phyloP scores from a whole-genome alignment of 108 stramenopile genomes.

The Asterionellopsis glacialis region DNA sequence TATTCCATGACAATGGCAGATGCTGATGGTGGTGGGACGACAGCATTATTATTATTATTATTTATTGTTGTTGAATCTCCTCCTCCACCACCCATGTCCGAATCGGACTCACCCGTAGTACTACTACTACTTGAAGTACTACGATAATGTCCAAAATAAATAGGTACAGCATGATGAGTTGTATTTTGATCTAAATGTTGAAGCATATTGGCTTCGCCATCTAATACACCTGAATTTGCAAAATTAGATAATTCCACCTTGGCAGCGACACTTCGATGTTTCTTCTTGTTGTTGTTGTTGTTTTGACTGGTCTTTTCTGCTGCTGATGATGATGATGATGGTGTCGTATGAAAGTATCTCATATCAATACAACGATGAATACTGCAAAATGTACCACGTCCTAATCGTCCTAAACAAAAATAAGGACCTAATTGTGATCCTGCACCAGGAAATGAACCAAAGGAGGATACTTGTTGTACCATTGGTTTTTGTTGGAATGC shows the following conservation, averaged over 20 bases:
- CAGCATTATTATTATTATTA: slow-evolving; percentile 13
- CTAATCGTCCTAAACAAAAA: slow-evolving; percentile 72
- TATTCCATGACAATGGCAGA: slow-evolving; percentile 85
- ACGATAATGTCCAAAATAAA: slow-evolving; percentile 65
- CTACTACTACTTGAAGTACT: not conserved
- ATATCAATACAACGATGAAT: slow-evolving; percentile 83
- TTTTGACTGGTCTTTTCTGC: no score
- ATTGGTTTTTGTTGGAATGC: not conserved
- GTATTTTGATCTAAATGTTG: slow-evolving; percentile 47
- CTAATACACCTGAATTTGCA: slow-evolving; percentile 74
- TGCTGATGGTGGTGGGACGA: not conserved
- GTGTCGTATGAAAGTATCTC: slow-evolving; percentile 32
- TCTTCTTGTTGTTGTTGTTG: not conserved
- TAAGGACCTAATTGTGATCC: slow-evolving; percentile 64
- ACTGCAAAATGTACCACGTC: slow-evolving; percentile 82
- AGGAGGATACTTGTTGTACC: not conserved
- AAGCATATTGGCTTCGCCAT: slow-evolving; percentile 71
- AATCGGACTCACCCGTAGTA: no score
- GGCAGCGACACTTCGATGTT: slow-evolving; percentile 64
- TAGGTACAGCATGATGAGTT: slow-evolving; percentile 55
- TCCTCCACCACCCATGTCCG: no score
- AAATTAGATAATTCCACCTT: slow-evolving; percentile 78
- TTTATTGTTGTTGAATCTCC: slow-evolving; percentile 6
- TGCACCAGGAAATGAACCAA: slow-evolving; percentile 53
- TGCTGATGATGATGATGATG: no score